Conservation (phyloP, 805 yeast genomes). For the Saturnispora hagleri region DNA sequence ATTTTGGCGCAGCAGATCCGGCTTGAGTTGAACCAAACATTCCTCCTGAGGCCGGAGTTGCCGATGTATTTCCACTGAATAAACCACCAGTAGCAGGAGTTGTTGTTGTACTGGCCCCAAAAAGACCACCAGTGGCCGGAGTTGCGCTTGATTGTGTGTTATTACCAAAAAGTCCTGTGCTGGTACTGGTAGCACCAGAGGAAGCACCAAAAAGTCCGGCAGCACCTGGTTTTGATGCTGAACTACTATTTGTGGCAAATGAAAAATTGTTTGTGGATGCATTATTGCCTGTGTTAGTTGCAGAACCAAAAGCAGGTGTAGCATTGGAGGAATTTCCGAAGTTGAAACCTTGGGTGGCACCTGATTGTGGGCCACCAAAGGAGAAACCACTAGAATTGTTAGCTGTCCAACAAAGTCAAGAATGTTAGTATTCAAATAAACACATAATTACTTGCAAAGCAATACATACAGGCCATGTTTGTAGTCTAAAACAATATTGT, state of each 20-base stretch:
- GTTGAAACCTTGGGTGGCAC: not conserved
- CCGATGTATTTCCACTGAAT: conserved; percentile 5
- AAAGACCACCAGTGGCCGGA: conserved; percentile 6
- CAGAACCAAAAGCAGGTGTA: conserved; percentile 1
- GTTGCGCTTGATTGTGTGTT: not conserved
- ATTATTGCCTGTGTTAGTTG: not conserved
- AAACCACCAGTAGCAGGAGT: not conserved
- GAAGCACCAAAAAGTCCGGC: conserved; percentile 2
- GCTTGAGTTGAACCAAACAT: not conserved
- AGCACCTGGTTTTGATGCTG: not conserved
- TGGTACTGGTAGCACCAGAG: not conserved
- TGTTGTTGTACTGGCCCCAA: not conserved
- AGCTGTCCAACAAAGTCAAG: not conserved
- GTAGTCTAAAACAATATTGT: not conserved
- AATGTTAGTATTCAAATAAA: not conserved
- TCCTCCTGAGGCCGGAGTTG: conserved; percentile 4
- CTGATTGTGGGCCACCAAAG: not conserved
- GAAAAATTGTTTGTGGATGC: not conserved
- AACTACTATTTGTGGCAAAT: not conserved
- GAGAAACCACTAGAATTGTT: conserved; percentile 5
- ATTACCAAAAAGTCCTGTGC: not conserved
- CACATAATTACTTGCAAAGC: not conserved
- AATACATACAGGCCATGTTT: not conserved
- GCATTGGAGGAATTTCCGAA: not conserved
- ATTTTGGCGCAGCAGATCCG: conserved; percentile 11